These are phyloP conservation scores for Spencermartinsiella europaea DNA, from an alignment of 805 yeast genomes.

Conservation along the genomic window DNA sequence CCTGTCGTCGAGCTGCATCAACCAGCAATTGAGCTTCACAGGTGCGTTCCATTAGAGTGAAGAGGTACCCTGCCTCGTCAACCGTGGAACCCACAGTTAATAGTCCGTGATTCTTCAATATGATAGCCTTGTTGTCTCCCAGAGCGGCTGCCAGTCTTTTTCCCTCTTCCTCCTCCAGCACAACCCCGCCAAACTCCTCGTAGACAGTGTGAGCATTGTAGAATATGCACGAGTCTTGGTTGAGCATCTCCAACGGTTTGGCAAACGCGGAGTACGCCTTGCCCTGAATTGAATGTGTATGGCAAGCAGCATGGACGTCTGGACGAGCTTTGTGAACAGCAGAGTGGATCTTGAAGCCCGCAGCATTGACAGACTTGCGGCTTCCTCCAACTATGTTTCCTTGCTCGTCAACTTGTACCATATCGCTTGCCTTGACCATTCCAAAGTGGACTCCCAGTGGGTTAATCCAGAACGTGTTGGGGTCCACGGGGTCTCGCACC, in stretches of 20 bases:
- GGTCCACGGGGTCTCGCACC: constrained; percentile 75
- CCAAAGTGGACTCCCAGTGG: constrained; percentile 79
- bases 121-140: constrained; percentile 53
- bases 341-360: constrained; percentile 68
- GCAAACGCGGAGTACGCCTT: constrained; percentile 64
- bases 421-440: constrained; percentile 51
- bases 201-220: constrained; percentile 65
- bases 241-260: constrained; percentile 66
- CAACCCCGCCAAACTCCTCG: constrained; percentile 72
- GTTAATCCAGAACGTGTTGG: constrained; percentile 83
- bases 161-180: constrained; percentile 62
- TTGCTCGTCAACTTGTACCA: constrained; percentile 57
- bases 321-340: constrained; percentile 64
- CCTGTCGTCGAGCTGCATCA: constrained; percentile 46
- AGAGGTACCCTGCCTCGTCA: constrained; percentile 69
- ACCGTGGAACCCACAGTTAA: constrained; percentile 65
- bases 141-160: constrained; percentile 53
- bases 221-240: constrained; percentile 69
- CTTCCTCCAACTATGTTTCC: constrained; percentile 62
- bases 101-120: constrained; percentile 69
- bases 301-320: constrained; percentile 68
- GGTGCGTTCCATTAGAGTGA: constrained; percentile 55
- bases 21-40: constrained; percentile 64
- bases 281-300: constrained; percentile 61
- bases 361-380: constrained; percentile 52